Evolutionary conservation across 2,329 filamentous ascomycete genomes (phyloP), one percentile per base, ranked within the genome.

Genomic region (Alternaria sp.): DNA sequence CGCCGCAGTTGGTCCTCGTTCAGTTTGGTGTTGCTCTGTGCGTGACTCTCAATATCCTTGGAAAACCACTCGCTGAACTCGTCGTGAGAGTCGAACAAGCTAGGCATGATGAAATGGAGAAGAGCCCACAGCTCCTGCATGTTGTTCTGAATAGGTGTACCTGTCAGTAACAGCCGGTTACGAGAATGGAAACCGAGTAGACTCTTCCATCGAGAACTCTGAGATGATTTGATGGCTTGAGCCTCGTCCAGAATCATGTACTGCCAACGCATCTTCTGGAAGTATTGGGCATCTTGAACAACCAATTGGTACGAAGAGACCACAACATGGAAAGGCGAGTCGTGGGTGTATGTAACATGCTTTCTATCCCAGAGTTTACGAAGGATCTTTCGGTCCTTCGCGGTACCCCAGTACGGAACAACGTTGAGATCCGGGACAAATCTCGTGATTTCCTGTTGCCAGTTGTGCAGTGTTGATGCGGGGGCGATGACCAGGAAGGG

Each of bases 181-280:
- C 95, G 90, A 80, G 94, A 98, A 76, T 96, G 91, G 84, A 98
- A 98, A 50, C 90, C 90, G 45, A 99, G 84, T 65, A 99, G 80
- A 66, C 90, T 93, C 85, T 98, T 99, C 95, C 95, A 99, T 73
- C 95, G 88, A 14, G 93, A 97, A 81, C 93, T 97, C 72, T 91
- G 88, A 0, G 95, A 97, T 62, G 93, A 97, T 83, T 99, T 99
- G 87, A 99, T 98, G 66, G 95, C 95, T 76, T 99, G 95, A 2
- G 95, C 95, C 79, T 99, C 95, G 70, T 99, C 95, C 39, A 99
- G 86, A 77, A 99, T 97, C 95, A 99, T 99, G 82, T 99, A 98
- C 80, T 98, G 95, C 95, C 95, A 99, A 70, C 91, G 91, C 85
- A 99, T 95, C 83, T 98, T 98, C 80, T 97, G 94, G 82, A 99